A percentile compares a stretch with the other conserved stretches of the same genome.
Conservation (phyloP, 352 stramenopile species). For the Pythium apleroticum region DNA sequence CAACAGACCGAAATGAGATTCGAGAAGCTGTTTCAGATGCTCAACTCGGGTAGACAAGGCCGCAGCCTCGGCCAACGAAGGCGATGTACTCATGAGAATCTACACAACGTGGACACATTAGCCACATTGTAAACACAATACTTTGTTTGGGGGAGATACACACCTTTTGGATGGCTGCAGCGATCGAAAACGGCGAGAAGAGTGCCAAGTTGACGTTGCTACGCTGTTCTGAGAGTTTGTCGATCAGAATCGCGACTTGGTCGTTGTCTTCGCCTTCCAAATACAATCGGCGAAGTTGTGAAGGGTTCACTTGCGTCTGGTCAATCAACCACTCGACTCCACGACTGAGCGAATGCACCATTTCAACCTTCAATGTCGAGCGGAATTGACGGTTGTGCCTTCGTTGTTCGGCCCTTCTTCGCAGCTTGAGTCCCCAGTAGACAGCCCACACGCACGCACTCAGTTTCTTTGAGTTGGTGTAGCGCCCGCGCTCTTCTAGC, state of each 20-base stretch:
- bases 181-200: slow-evolving; percentile 19
- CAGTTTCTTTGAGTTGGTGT: neutral
- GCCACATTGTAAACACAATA: neutral
- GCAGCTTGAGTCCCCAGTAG: slow-evolving; percentile 6
- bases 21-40: slow-evolving; percentile 5
- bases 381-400: neutral
- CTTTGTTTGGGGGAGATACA: neutral
- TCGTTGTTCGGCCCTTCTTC: neutral
- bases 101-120: neutral
- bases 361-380: neutral
- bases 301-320: slow-evolving; percentile 9
- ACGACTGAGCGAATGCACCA: neutral
- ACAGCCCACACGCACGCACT: neutral
- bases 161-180: slow-evolving; percentile 13
- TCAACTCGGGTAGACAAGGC: neutral
- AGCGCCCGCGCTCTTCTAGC: neutral
- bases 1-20: slow-evolving; percentile 12
- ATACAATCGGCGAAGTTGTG: slow-evolving; percentile 12
- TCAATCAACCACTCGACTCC: slow-evolving; percentile 19
- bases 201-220: neutral
- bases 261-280: slow-evolving; percentile 9
- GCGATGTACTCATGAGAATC: neutral
- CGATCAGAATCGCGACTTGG: slow-evolving; percentile 9
- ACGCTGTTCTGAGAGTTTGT: neutral
- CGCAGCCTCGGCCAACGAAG: neutral